A percentile compares a stretch with the other conserved stretches of the same genome.
Evolutionary conservation across 2,329 filamentous ascomycete genomes (phyloP).

Genomic region (Neopestalotiopsis sp.): DNA sequence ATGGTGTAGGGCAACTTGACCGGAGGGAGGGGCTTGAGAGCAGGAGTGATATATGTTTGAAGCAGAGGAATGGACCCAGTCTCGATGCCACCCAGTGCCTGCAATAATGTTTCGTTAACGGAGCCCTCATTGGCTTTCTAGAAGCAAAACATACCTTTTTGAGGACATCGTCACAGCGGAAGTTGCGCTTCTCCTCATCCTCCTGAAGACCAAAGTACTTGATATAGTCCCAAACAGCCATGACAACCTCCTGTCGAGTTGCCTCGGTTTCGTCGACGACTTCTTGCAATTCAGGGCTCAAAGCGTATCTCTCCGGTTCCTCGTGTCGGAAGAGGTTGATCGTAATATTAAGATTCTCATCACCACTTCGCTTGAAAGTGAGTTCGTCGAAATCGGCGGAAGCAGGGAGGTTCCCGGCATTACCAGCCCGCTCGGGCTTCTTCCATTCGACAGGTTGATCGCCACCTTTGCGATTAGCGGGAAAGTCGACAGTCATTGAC

Average conservation of each 20-base stretch:
- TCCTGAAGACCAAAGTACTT: slow-evolving; percentile 85
- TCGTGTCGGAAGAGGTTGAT: slow-evolving; percentile 88
- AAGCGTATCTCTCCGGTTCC: slow-evolving; percentile 80
- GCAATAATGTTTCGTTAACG: slow-evolving; percentile 66
- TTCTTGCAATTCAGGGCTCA: slow-evolving; percentile 81
- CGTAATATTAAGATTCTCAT: slow-evolving; percentile 90
- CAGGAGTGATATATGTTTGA: slow-evolving; percentile 77
- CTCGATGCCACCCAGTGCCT: slow-evolving; percentile 17
- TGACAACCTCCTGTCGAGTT: slow-evolving; percentile 84
- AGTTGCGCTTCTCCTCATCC: slow-evolving; percentile 91
- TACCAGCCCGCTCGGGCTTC: slow-evolving; percentile 69
- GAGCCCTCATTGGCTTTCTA: slow-evolving; percentile 55
- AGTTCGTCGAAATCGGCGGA: slow-evolving; percentile 87
- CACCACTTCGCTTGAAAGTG: slow-evolving; percentile 88
- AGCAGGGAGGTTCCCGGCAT: slow-evolving; percentile 61
- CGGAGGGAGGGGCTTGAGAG: slow-evolving; percentile 81
- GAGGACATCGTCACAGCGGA: slow-evolving; percentile 86
- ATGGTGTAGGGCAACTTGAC: slow-evolving; percentile 91
- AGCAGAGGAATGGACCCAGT: slow-evolving; percentile 83
- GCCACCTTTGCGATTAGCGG: slow-evolving; percentile 62
- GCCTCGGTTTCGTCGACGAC: slow-evolving; percentile 87
- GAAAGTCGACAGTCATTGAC: slow-evolving; percentile 76
- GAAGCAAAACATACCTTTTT: slow-evolving; percentile 63
- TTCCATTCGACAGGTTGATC: slow-evolving; percentile 82
- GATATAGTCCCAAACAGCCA: slow-evolving; percentile 96